Percentiles rank a stretch among this genome's conserved stretches.
Conservation (phyloP, 2,329 filamentous ascomycete genomes). For the Beauveria sp. region DNA sequence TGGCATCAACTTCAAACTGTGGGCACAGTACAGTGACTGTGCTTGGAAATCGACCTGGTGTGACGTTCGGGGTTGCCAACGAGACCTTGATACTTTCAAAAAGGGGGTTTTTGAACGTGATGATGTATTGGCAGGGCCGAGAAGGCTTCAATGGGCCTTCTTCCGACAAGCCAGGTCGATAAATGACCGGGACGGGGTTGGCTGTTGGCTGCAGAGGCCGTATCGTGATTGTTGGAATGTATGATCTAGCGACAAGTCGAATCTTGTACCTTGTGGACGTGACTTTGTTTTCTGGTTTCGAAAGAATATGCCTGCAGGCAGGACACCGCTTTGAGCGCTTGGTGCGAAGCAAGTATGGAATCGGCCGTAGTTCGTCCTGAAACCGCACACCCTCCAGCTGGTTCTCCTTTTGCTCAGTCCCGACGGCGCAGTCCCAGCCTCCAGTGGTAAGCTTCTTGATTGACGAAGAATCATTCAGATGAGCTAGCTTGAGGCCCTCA, state of each 20-base stretch:
- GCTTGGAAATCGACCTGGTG: constrained; percentile 67
- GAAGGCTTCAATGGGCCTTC: constrained; percentile 44
- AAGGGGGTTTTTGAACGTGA: constrained; percentile 89
- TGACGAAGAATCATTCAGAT: constrained; percentile 53
- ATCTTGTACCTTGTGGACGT: constrained; percentile 87
- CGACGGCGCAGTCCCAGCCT: constrained; percentile 58
- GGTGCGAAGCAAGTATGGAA: constrained; percentile 75
- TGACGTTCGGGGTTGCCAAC: constrained; percentile 73
- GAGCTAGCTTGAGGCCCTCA: constrained; percentile 63
- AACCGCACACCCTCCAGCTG: constrained; percentile 55
- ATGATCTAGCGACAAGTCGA: constrained; percentile 77
- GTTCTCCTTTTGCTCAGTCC: constrained; percentile 38
- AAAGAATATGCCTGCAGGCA: constrained; percentile 87
- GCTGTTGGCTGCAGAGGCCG: constrained; percentile 46
- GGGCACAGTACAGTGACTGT: constrained; percentile 90
- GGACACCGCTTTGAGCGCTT: constrained; percentile 93
- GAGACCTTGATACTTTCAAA: constrained; percentile 87
- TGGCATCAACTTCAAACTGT: constrained; percentile 88
- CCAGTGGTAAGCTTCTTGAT: constrained; percentile 51
- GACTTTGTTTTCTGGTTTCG: constrained; percentile 88
- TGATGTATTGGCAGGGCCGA: constrained; percentile 65
- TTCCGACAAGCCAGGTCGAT: constrained; percentile 23
- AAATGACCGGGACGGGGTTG: constrained; percentile 26
- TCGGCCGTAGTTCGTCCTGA: constrained; percentile 66
- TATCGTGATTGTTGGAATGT: constrained; percentile 77